Conservation (phyloP, 805 yeast species). For the Pichia paraexigua region DNA sequence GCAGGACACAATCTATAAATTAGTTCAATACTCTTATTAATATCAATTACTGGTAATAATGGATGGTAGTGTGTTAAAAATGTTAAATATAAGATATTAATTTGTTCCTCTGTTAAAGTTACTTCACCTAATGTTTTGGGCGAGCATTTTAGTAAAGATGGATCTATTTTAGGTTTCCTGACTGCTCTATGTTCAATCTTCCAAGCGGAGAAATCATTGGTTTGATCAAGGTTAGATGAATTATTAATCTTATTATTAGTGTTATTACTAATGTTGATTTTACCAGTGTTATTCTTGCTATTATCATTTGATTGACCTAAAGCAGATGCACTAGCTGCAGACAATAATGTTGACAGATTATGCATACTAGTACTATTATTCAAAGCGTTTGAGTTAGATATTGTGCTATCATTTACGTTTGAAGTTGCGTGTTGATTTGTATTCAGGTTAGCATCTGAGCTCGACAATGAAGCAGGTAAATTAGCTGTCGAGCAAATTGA, state of each 20-base stretch:
- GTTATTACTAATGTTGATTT: neutral
- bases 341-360: constrained; percentile 3
- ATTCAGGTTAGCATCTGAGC: neutral
- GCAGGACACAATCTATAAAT: constrained; percentile 78
- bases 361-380: neutral
- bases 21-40: constrained; percentile 71
- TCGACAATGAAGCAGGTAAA: too few species aligned
- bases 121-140: constrained; percentile 70
- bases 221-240: neutral
- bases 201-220: constrained; percentile 11
- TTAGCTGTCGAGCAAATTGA: neutral
- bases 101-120: constrained; percentile 50
- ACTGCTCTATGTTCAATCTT: constrained; percentile 17
- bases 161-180: constrained; percentile 10
- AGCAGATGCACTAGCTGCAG: constrained; percentile 6
- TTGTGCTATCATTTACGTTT: too few species aligned
- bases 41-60: constrained; percentile 80
- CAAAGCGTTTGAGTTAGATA: neutral
- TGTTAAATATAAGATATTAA: constrained; percentile 56
- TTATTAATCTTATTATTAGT: neutral
- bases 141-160: constrained; percentile 39
- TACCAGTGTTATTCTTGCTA: neutral
- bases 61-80: constrained; percentile 76
- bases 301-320: neutral
- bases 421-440: neutral